Conservation (phyloP, 495 filamentous ascomycete species). For the Aspergillus coremiiformis region DNA sequence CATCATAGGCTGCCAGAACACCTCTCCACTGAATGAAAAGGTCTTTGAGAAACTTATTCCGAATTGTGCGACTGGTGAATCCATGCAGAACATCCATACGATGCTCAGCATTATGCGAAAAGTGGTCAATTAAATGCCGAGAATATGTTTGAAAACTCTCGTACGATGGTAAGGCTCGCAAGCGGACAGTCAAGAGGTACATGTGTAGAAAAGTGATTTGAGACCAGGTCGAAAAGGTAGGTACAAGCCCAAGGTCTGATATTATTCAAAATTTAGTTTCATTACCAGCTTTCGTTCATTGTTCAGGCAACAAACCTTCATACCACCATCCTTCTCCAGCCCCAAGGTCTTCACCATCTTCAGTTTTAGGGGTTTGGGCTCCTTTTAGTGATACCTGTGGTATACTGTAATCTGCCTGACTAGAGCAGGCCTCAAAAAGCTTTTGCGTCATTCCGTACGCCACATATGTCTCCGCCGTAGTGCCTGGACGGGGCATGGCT, state of each 20-base stretch:
- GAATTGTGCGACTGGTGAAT: slow-evolving; percentile 52
- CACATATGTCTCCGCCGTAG: slow-evolving; percentile 58
- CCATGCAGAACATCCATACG: slow-evolving; percentile 72
- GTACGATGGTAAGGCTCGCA: slow-evolving; percentile 63
- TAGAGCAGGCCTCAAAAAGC: slow-evolving; percentile 69
- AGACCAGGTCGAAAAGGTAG: slow-evolving; percentile 91
- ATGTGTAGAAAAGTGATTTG: slow-evolving; percentile 94
- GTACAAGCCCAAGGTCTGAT: slow-evolving; percentile 53
- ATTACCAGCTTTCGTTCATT: neutral
- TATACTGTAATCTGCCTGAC: slow-evolving; percentile 68
- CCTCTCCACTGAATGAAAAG: slow-evolving; percentile 89
- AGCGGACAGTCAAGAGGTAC: slow-evolving; percentile 83
- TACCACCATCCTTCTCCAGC: slow-evolving; percentile 76
- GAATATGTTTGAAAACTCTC: slow-evolving; percentile 55
- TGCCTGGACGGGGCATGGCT: slow-evolving; percentile 29
- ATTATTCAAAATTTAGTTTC: neutral
- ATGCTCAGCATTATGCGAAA: slow-evolving; percentile 85
- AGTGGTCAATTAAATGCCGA: slow-evolving; percentile 80
- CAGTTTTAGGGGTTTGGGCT: slow-evolving; percentile 52
- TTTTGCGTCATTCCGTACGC: slow-evolving; percentile 71
- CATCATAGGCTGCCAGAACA: slow-evolving; percentile 74
- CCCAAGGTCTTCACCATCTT: slow-evolving; percentile 70
- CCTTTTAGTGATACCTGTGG: slow-evolving; percentile 48
- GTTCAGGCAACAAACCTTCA: slow-evolving; percentile 49
- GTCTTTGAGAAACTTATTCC: slow-evolving; percentile 86